Evolutionary conservation across 768 basidiomycete genomes (phyloP), one percentile per base, ranked within the genome.

Genomic region (Suillus alpinus): DNA sequence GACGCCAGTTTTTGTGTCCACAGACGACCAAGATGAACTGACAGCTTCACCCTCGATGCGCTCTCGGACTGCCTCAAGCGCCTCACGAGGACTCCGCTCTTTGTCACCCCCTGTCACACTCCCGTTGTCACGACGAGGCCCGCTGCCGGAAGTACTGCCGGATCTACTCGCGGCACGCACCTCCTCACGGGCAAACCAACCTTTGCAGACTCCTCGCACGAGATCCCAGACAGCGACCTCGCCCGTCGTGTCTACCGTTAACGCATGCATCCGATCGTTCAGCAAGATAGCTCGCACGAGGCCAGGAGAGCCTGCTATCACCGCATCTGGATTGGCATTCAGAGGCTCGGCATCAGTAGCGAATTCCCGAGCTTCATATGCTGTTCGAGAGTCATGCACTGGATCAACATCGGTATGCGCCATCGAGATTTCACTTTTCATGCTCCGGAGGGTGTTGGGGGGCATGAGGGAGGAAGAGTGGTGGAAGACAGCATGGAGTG

Each of bases 41-140:
- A 92, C 88, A 0, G 91, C 93, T 71, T 98, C 94, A 32, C 96
- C 95, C 69, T 99, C 97, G n/a, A 98, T 91, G 41, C 92, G 79
- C 68, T 94, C 93, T 60, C 89, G 81, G 20, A 98, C 93, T 44
- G 85, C 82, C 73, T 98, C 96, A 56, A 99, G 76, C 5, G 89
- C 87, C 68, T 96, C 95, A 49, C 90, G 73, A 8, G 92, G 91
- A 67, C 89, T 91, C 53, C 81, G 77, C 57, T 86, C 85, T 57
- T 68, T 73, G 47, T 81, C 82, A 8, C 66, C 63, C 41, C 67
- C 67, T n/a, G 58, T 57, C 16, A 68, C 65, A 39, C 73, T 76
- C 52, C 62, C 73, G 57, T 71, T 75, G 53, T 76, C 76, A 55
- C 18, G 53, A 60, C 67, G 65, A 51, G 65, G 65, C n/a, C 70